phyloP scores from a whole-genome alignment of 2,329 filamentous ascomycete species.

The Endothia cerciana region DNA sequence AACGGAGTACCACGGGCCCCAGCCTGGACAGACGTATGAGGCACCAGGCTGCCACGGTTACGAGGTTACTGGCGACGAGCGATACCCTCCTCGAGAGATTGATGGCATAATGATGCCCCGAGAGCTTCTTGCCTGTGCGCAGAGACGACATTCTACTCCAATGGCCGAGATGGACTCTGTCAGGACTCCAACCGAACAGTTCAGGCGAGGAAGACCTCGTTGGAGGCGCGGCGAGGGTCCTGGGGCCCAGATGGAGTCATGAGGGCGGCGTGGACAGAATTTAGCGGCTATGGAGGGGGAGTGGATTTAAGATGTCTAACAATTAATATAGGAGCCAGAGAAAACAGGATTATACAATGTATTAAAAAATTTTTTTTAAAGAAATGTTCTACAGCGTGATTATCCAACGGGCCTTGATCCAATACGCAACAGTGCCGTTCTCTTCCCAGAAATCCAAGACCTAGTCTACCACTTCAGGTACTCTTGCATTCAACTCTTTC shows the following conservation, averaged over 20 bases:
- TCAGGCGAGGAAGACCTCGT: not conserved
- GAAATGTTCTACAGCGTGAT: no score
- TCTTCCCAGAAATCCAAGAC: no score
- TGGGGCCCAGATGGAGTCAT: not conserved
- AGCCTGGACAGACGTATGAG: conserved; percentile 7
- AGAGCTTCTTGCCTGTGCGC: conserved; percentile 4
- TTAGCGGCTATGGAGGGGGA: not conserved
- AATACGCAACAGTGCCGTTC: no score
- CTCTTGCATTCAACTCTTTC: no score
- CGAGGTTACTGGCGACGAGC: conserved; percentile 10
- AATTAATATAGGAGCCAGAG: no score
- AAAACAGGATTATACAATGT: no score
- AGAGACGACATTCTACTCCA: not conserved
- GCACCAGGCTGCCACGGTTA: not conserved
- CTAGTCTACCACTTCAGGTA: no score
- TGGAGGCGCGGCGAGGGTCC: not conserved
- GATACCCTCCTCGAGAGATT: conserved; percentile 5
- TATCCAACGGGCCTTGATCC: no score
- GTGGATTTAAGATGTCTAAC: not conserved
- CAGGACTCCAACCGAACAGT: not conserved
- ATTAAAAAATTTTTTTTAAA: no score
- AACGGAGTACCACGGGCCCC: conserved; percentile 1
- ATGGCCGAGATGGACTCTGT: not conserved
- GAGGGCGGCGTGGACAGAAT: no score
- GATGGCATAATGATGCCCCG: not conserved